Percentiles rank a stretch among this genome's conserved stretches.
Evolutionary conservation across 225 moss, liverwort and hornwort species (phyloP).

Genomic region (Polytrichum formosum): DNA sequence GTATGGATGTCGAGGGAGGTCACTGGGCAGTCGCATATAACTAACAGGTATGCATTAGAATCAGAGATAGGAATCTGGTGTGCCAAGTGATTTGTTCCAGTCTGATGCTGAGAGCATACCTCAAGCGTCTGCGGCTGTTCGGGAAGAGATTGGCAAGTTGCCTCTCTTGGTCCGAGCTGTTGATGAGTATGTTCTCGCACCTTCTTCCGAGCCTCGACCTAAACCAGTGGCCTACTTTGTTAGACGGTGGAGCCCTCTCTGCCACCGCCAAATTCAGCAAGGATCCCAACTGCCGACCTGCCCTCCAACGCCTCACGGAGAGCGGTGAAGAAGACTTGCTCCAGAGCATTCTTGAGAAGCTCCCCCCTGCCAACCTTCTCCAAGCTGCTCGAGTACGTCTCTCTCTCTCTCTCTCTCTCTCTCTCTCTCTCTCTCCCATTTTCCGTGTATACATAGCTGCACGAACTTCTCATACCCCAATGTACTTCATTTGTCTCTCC

Average conservation of each 20-base stretch:
- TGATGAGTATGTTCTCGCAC: slow-evolving; percentile 13
- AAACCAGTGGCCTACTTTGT: slow-evolving; percentile 31
- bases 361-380: slow-evolving; percentile 34
- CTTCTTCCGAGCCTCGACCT: slow-evolving; percentile 20
- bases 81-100: slow-evolving; percentile 19
- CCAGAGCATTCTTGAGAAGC: slow-evolving; percentile 40
- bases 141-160: slow-evolving; percentile 17
- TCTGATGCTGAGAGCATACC: slow-evolving; percentile 20
- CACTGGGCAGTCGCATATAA: background rate
- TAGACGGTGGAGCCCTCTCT: slow-evolving; percentile 27
- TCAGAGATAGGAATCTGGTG: slow-evolving; percentile 30
- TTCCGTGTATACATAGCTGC: too few relatives aligned
- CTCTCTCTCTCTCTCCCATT: background rate
- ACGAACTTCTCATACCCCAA: too few relatives aligned
- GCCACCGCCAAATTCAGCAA: slow-evolving; percentile 15
- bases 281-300: slow-evolving; percentile 16
- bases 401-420: background rate
- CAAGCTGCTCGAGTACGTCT: slow-evolving; percentile 40
- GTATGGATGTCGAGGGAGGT: too few relatives aligned
- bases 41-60: slow-evolving; percentile 17
- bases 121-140: slow-evolving; percentile 20
- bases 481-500: too few relatives aligned
- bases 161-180: slow-evolving; percentile 20
- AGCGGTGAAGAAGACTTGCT: slow-evolving; percentile 45
- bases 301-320: slow-evolving; percentile 34